Evolutionary conservation across 202 grass and related monocot species (phyloP).

Genomic region (Zoysia matrella): DNA sequence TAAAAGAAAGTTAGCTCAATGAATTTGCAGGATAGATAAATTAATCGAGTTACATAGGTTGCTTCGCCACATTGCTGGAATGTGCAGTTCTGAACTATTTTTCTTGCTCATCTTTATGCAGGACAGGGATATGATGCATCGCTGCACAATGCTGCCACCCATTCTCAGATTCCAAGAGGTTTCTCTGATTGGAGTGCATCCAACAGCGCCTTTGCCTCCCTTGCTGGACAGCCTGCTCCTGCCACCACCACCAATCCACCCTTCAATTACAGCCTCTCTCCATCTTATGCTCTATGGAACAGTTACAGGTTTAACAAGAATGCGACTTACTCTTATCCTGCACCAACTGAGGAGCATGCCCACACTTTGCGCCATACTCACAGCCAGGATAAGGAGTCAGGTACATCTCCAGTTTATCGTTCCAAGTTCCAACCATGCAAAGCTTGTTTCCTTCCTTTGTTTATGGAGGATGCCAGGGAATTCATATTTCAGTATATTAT

Average conservation of each 20-base stretch:
- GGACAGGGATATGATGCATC: slow-evolving; percentile 36
- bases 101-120: slow-evolving; percentile 9
- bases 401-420: not conserved
- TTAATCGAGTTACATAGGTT: not conserved
- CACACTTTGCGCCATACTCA: slow-evolving; percentile 26
- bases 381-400: slow-evolving; percentile 45
- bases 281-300: slow-evolving; percentile 44
- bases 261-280: slow-evolving; percentile 49
- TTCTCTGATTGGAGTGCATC: slow-evolving; percentile 47
- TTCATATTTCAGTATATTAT: slow-evolving; percentile 2
- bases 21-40: not conserved
- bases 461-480: not conserved
- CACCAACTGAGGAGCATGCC: slow-evolving; percentile 29
- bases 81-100: not conserved
- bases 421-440: not conserved
- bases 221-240: slow-evolving; percentile 8
- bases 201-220: slow-evolving; percentile 43
- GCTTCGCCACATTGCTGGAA: not conserved
- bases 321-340: slow-evolving; percentile 36
- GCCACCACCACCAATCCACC: slow-evolving; percentile 16
- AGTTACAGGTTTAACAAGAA: slow-evolving; percentile 60
- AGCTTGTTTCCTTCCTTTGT: not conserved
- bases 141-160: slow-evolving; percentile 29
- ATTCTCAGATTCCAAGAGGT: slow-evolving; percentile 19
- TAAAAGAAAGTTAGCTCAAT: too few species aligned